These are phyloP conservation scores for Ogataea minuta DNA, from an alignment of 805 yeast genomes.

Conservation along the genomic window DNA sequence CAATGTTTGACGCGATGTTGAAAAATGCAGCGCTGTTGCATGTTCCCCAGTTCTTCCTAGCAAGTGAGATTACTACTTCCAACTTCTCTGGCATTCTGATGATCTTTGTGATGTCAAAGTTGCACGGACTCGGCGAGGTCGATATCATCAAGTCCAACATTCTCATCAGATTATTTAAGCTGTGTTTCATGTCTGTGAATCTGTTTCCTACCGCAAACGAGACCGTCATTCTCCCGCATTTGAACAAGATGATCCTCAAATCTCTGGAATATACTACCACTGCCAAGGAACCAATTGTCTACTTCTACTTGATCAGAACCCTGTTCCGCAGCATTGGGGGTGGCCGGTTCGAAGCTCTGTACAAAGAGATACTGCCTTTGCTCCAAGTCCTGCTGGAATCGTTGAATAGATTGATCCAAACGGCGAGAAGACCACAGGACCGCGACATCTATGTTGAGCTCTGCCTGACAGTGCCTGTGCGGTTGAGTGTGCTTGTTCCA, in stretches of 20 bases:
- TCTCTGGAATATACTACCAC: slow-evolving; percentile 77
- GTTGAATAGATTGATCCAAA: slow-evolving; percentile 74
- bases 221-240: slow-evolving; percentile 81
- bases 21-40: slow-evolving; percentile 83
- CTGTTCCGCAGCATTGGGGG: slow-evolving; percentile 94
- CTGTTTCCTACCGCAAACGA: slow-evolving; percentile 87
- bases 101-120: slow-evolving; percentile 67
- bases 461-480: slow-evolving; percentile 93
- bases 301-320: slow-evolving; percentile 83
- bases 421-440: slow-evolving; percentile 85
- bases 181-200: slow-evolving; percentile 95
- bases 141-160: slow-evolving; percentile 77
- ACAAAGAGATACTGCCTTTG: slow-evolving; percentile 89
- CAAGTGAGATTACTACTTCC: slow-evolving; percentile 92
- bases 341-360: slow-evolving; percentile 89
- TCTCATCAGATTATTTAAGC: slow-evolving; percentile 79
- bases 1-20: slow-evolving; percentile 73
- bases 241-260: slow-evolving; percentile 76
- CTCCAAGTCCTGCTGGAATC: slow-evolving; percentile 84
- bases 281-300: slow-evolving; percentile 87
- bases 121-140: slow-evolving; percentile 77
- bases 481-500: slow-evolving; percentile 90
- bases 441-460: slow-evolving; percentile 92
- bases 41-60: slow-evolving; percentile 89
- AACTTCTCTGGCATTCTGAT: slow-evolving; percentile 84